Conservation (phyloP, 2,329 filamentous ascomycete species). For the Fusarium miscanthi region DNA sequence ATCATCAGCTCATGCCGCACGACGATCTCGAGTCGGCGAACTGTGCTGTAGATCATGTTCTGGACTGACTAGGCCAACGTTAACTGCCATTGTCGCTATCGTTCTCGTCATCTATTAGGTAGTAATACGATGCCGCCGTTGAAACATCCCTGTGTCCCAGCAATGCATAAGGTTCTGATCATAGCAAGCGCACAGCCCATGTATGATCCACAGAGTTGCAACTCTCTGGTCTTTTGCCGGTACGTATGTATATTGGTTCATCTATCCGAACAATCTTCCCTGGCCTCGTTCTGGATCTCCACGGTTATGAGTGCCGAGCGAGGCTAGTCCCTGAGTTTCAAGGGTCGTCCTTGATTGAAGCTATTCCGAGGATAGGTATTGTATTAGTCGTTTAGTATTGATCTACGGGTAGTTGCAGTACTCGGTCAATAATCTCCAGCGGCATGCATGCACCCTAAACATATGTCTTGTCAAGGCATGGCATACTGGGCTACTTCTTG, state of each 20-base stretch:
- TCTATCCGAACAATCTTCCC: neutral
- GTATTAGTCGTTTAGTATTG: neutral
- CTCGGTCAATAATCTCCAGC: neutral
- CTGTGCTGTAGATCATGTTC: neutral
- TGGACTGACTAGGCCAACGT: neutral
- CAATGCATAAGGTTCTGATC: conserved; percentile 33
- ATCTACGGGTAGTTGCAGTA: conserved; percentile 14
- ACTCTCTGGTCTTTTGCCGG: conserved; percentile 9
- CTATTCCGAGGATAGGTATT: conserved; percentile 1
- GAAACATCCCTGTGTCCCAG: conserved; percentile 22
- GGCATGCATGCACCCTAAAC: neutral
- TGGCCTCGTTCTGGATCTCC: neutral
- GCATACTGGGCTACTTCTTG: neutral
- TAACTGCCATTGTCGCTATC: neutral
- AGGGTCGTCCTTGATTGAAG: neutral
- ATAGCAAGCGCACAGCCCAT: conserved; percentile 24
- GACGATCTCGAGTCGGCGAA: conserved; percentile 1
- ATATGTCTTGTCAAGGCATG: conserved; percentile 6
- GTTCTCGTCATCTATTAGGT: neutral
- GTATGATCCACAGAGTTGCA: conserved; percentile 23
- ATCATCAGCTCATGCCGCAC: conserved; percentile 11
- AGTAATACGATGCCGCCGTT: conserved; percentile 7
- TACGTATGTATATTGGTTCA: neutral
- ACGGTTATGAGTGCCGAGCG: conserved; percentile 1
- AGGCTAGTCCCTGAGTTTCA: conserved; percentile 11